Base-by-base conservation (phyloP, 768 basidiomycete species). In the Tylopilus felleus region DNA sequence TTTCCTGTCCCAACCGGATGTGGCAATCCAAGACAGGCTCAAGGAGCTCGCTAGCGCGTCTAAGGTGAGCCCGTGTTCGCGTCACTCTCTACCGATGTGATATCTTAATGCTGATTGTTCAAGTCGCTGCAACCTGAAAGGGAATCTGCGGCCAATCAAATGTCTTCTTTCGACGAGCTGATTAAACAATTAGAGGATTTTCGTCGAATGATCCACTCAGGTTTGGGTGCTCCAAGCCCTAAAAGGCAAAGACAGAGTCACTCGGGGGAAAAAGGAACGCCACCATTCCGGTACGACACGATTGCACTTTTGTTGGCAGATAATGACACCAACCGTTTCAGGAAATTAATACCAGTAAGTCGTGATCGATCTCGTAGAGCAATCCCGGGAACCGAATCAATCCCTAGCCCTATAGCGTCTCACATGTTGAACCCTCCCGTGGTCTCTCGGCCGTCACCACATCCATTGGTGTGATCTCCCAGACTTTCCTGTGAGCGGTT, bases 111-210 rank as follows among this genome's bases (percentile, higher is more conserved):
- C 13, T 12, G 12, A 17, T 16, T 23, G 4, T 47, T 50, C 35
- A 41, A 64, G 63, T 31, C 58, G 36, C 4, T 64, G 13, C 54
- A 45, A 36, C 46, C n/a, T 38, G 56, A 64, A 31, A 57, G 52
- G 29, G 27, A 27, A 14, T 57, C 56, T 1, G 49, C 38, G 5
- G 19, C 38, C 4, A 42, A 42, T 4, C 56, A 64, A 25, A 55
- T 36, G 29, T 52, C 51, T 5, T 58, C 54, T 9, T 61, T 64
- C 9, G 52, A 48, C 29, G 17, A 33, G 3, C 51, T 61, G 17
- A 4, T 54, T 12, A 43, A 55, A 42, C 62, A 61, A n/a, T 16
- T 58, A 8, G 55, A 52, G 4, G 49, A 38, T 14, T 56, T 58
- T 27, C 36, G 29, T 40, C 49, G 19, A 7, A 44, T 9, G 31